Evolutionary conservation across 1,284 basidiomycete species (phyloP).

Genomic region (Ganoderma multipileum): DNA sequence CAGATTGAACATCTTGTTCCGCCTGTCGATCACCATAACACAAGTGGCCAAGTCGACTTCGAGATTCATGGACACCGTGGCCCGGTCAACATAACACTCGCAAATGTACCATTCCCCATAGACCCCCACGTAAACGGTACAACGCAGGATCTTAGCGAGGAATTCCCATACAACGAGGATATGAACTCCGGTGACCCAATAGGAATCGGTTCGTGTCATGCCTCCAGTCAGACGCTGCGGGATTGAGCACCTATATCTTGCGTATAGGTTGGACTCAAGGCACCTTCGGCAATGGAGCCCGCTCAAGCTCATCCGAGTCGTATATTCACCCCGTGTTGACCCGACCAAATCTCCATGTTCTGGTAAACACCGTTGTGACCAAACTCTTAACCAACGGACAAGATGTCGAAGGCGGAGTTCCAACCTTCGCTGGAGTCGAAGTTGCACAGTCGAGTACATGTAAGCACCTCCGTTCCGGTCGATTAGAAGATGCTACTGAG

Average conservation of each 20-base stretch:
- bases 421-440: conserved; percentile 43
- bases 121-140: conserved; percentile 45
- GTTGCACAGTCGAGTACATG: conserved; percentile 36
- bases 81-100: conserved; percentile 42
- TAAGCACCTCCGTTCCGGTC: conserved; percentile 11
- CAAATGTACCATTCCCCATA: conserved; percentile 39
- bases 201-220: conserved; percentile 43
- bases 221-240: not conserved
- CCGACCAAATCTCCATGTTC: conserved; percentile 50
- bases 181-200: conserved; percentile 45
- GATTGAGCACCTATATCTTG: not conserved
- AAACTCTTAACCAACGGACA: conserved; percentile 41
- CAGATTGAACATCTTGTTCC: conserved; percentile 29
- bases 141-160: conserved; percentile 36
- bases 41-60: conserved; percentile 23
- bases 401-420: conserved; percentile 21
- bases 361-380: conserved; percentile 49
- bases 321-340: conserved; percentile 42
- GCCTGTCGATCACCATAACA: conserved; percentile 29
- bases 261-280: conserved; percentile 43
- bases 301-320: conserved; percentile 39
- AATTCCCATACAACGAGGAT: conserved; percentile 50
- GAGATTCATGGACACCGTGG: conserved; percentile 36
- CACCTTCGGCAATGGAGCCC: conserved; percentile 35
- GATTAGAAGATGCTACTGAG: not conserved